Base-by-base conservation (phyloP, 2,329 filamentous ascomycete genomes). In the Fusarium musae region DNA sequence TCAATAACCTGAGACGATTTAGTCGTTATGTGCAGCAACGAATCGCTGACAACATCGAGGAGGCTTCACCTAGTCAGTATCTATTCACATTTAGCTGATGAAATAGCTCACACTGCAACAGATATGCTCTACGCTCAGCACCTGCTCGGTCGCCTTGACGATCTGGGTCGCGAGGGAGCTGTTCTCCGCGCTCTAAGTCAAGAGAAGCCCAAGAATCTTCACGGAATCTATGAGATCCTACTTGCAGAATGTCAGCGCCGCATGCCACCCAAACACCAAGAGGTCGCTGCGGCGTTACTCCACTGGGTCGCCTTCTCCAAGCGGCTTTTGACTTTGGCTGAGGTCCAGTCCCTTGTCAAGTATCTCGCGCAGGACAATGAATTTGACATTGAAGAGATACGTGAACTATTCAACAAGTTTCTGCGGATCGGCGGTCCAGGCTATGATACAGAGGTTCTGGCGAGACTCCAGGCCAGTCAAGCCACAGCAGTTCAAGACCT, bases 71-170 rank as follows among this genome's bases (percentile, higher is more conserved):
- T 11, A 80, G 80, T 82, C 70, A 70, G 80, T 68, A 21, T 47
- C 19, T 11, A 0, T 30, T 9, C 9, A n/a, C 26, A 2, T 3
- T 4, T 3, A 2, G n/a, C 13, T 30, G 0, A 3, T 8, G 6
- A 30, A 30, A 5, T 47, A n/a, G 19, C 44, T 47, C 6, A 47
- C 19, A 30, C 4, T 30, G 9, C 9, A 16, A 11, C 3, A 82
- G 80, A 79, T 28, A 78, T 84, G 72, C 74, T 83, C 2, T 83
- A 83, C 37, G 78, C 79, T 1, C 78, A 83, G 30, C 80, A 83
- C n/a, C 74, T 83, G 32, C 73, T 84, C 0, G 46, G 67, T 11
- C 70, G 79, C 1, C 66, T 83, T 7, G 75, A 80, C 12, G 65
- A 74, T 12, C 70, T 83, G 2, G 79, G 79, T 3, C 78, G 82